Evolutionary conservation across 2,329 filamentous ascomycete species (phyloP).

Genomic region (Colletotrichum lindemuthianum): DNA sequence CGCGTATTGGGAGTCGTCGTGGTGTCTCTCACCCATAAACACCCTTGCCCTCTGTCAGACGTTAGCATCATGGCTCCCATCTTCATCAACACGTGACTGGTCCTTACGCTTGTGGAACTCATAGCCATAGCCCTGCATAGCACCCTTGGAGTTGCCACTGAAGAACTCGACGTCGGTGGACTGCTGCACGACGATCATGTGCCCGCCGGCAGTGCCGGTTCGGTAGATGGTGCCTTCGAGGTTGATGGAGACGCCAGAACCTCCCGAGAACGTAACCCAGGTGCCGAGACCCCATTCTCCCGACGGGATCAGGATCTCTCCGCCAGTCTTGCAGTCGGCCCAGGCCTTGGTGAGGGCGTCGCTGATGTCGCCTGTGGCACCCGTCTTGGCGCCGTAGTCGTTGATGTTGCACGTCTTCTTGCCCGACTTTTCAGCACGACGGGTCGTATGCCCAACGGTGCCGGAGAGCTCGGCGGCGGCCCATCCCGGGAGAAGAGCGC

Average conservation of each 20-base stretch:
- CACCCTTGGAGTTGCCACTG: constrained; percentile 52
- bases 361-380: constrained; percentile 55
- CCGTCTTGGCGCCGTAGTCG: constrained; percentile 59
- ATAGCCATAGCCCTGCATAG: constrained; percentile 59
- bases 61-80: neutral
- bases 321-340: constrained; percentile 56
- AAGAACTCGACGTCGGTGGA: constrained; percentile 58
- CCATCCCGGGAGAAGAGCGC: constrained; percentile 27
- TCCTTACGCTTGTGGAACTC: constrained; percentile 49
- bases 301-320: constrained; percentile 57
- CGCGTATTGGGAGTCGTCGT: neutral
- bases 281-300: constrained; percentile 58
- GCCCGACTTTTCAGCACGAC: constrained; percentile 41
- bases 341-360: constrained; percentile 42
- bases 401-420: constrained; percentile 57
- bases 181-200: constrained; percentile 35
- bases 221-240: constrained; percentile 51
- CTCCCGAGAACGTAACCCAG: constrained; percentile 57
- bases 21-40: constrained; percentile 19
- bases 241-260: constrained; percentile 57
- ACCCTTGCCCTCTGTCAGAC: constrained; percentile 18
- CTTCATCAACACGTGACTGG: too few species aligned
- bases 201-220: constrained; percentile 37
- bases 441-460: constrained; percentile 42
- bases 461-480: constrained; percentile 40